Conservation (phyloP, 495 filamentous ascomycete genomes). For the Neurospora sp. region DNA sequence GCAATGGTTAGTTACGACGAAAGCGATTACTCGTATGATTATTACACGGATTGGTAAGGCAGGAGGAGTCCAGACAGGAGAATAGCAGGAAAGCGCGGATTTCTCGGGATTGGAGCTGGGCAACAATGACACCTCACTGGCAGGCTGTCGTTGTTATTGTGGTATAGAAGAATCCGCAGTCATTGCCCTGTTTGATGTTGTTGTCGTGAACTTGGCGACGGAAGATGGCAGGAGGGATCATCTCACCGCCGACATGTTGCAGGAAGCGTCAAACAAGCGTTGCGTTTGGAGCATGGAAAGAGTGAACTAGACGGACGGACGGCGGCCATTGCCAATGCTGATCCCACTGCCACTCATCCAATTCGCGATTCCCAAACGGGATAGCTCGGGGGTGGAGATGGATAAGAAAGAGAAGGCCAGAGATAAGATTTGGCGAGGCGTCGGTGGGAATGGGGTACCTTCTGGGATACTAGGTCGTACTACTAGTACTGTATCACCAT, state of each 20-base stretch:
- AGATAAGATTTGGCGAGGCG: background rate
- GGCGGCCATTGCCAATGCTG: background rate
- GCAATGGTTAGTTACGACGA: slow-evolving; percentile 4
- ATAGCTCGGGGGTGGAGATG: background rate
- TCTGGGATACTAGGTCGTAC: background rate
- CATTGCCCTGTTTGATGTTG: background rate
- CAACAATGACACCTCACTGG: background rate
- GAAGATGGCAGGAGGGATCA: background rate
- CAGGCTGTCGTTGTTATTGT: background rate
- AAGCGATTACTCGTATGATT: background rate
- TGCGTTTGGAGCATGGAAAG: background rate
- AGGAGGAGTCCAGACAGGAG: background rate
- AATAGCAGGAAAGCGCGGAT: background rate
- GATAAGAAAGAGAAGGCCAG: background rate
- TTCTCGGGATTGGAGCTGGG: background rate
- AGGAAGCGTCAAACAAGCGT: background rate
- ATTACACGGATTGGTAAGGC: background rate
- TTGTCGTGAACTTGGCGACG: background rate
- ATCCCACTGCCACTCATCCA: background rate
- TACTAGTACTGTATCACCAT: background rate
- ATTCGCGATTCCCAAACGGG: background rate
- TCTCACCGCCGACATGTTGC: background rate
- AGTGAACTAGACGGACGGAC: background rate
- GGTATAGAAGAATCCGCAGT: background rate
- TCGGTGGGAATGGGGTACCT: background rate